Conservation (phyloP, 371 early-diverging fungal species). For the Syncephalastrum contaminatum region DNA sequence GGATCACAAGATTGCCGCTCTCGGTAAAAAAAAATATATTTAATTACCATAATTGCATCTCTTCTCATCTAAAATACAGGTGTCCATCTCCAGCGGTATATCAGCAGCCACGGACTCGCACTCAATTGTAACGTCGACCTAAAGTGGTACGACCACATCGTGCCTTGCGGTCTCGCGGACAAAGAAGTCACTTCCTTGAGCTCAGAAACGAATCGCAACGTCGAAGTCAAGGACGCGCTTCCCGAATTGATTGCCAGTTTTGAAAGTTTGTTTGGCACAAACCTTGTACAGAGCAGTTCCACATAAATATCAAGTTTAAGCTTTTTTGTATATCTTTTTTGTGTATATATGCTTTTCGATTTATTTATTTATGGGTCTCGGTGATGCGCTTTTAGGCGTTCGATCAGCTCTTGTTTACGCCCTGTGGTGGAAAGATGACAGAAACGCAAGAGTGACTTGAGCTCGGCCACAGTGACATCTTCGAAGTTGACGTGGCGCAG, state of each 20-base stretch:
- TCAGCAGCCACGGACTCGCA: slow-evolving; percentile 94
- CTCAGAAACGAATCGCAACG: slow-evolving; percentile 30
- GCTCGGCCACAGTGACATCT: slow-evolving; percentile 67
- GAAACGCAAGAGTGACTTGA: slow-evolving; percentile 63
- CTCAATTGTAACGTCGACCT: slow-evolving; percentile 90
- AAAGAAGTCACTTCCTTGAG: slow-evolving; percentile 78
- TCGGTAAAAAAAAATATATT: slow-evolving; percentile 40
- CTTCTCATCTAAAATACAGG: slow-evolving; percentile 44
- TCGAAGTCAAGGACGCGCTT: slow-evolving; percentile 20
- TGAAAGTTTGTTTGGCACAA: slow-evolving; percentile 24
- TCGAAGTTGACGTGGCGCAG: slow-evolving; percentile 60
- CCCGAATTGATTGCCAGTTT: slow-evolving; percentile 30
- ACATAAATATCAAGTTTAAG: too few species aligned
- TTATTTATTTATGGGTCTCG: too few species aligned
- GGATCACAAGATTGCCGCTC: slow-evolving; percentile 75
- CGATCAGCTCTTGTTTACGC: slow-evolving; percentile 45
- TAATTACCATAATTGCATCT: neutral
- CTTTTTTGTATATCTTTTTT: too few species aligned
- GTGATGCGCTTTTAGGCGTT: slow-evolving; percentile 22
- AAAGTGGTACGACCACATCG: slow-evolving; percentile 82
- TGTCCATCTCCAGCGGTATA: slow-evolving; percentile 84
- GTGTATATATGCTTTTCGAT: too few species aligned
- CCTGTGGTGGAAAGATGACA: slow-evolving; percentile 42
- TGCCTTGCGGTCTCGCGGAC: slow-evolving; percentile 88
- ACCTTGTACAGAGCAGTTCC: slow-evolving; percentile 12